A percentile compares a stretch with the other conserved stretches of the same genome.
Conservation (phyloP, 2,329 filamentous ascomycete genomes). For the Juglanconis sp. region DNA sequence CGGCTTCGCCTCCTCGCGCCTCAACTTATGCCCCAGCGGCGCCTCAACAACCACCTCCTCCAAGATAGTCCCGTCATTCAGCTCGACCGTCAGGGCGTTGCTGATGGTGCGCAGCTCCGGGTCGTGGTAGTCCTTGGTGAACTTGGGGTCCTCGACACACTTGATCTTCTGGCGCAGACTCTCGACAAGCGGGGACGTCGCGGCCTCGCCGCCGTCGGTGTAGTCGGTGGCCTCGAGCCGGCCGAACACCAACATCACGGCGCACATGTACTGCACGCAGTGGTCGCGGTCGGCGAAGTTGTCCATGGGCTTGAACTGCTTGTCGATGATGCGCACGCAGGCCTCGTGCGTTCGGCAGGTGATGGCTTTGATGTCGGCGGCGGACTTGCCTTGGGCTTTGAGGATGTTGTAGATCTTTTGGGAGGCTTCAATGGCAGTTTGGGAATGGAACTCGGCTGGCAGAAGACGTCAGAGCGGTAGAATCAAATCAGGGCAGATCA, state of each 20-base stretch:
- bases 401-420: constrained; percentile 84
- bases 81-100: constrained; percentile 90
- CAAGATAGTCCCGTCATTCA: constrained; percentile 90
- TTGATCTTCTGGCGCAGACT: constrained; percentile 88
- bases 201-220: constrained; percentile 86
- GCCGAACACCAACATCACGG: constrained; percentile 93
- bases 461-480: not conserved
- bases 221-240: constrained; percentile 93
- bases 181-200: constrained; percentile 84
- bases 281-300: constrained; percentile 99
- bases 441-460: constrained; percentile 91
- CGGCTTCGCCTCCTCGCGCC: constrained; percentile 95
- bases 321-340: constrained; percentile 98
- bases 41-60: constrained; percentile 92
- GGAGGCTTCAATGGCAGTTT: constrained; percentile 94
- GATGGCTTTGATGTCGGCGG: constrained; percentile 88
- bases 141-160: constrained; percentile 94
- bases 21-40: constrained; percentile 84
- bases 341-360: constrained; percentile 97
- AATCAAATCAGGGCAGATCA: not conserved
- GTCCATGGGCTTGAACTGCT: constrained; percentile 99
- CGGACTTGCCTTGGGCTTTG: constrained; percentile 80
- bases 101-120: constrained; percentile 91
- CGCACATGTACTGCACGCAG: constrained; percentile 99
- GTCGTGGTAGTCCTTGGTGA: constrained; percentile 94